Evolutionary conservation across 345 rosid genomes (phyloP).

Genomic region (Carallia pectinifolia): DNA sequence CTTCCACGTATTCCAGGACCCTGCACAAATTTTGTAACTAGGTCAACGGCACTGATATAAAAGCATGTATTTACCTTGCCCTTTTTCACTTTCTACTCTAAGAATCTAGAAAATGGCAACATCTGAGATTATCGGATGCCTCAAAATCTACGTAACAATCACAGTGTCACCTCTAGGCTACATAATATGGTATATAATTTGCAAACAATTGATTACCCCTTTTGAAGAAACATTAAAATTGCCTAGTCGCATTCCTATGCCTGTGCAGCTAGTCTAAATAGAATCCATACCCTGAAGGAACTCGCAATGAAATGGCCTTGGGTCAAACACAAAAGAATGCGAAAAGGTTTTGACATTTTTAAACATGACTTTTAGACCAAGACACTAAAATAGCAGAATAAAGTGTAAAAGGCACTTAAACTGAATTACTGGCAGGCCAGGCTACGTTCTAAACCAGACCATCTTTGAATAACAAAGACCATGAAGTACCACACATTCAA

Average conservation of each 20-base stretch:
- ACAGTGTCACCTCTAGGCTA: neutral
- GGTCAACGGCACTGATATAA: neutral
- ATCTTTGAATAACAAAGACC: neutral
- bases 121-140: neutral
- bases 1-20: conserved; percentile 52
- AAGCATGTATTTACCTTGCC: neutral
- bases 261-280: neutral
- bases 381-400: neutral
- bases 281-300: no score
- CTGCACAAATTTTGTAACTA: conserved; percentile 32
- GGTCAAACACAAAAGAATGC: no score
- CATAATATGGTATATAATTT: no score
- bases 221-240: neutral
- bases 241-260: neutral
- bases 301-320: no score
- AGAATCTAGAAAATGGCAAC: neutral
- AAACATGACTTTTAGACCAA: no score
- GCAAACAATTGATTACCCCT: neutral
- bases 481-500: neutral
- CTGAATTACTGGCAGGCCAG: neutral
- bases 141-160: neutral
- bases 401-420: neutral
- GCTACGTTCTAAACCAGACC: neutral
- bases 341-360: no score
- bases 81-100: neutral